These are phyloP conservation scores for Pseudonitzschia delicatissima DNA, from an alignment of 108 stramenopile species.

Conservation along the genomic window DNA sequence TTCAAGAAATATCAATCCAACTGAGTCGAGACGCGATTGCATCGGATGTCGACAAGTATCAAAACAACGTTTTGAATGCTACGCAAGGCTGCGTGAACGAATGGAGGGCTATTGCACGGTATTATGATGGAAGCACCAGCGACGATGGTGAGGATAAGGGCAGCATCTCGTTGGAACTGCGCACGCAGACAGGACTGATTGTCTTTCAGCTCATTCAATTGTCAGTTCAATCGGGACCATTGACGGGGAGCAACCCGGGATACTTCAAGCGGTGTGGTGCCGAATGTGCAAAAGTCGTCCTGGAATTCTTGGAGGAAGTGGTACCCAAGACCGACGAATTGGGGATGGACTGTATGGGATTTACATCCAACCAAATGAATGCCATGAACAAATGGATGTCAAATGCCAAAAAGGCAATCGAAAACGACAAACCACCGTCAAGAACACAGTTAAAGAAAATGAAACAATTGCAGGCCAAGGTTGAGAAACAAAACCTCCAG, in stretches of 20 bases:
- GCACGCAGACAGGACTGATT: conserved; percentile 23
- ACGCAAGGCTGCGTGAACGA: conserved; percentile 59
- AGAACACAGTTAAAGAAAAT: conserved; percentile 48
- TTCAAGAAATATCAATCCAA: conserved; percentile 39
- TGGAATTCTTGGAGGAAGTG: conserved; percentile 45
- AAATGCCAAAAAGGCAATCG: conserved; percentile 55
- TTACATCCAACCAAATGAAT: conserved; percentile 60
- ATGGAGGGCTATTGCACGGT: conserved; percentile 60
- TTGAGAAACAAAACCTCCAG: background rate
- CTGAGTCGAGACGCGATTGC: background rate
- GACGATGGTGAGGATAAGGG: conserved; percentile 14
- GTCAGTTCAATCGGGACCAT: conserved; percentile 68
- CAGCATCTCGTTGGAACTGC: background rate
- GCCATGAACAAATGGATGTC: conserved; percentile 54
- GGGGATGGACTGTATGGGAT: conserved; percentile 22
- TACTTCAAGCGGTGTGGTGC: conserved; percentile 83
- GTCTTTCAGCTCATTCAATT: conserved; percentile 64
- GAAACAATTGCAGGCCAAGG: conserved; percentile 8
- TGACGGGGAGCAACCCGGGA: conserved; percentile 73
- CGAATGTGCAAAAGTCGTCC: conserved; percentile 53
- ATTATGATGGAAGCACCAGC: conserved; percentile 19
- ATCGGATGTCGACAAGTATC: conserved; percentile 48
- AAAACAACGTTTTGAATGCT: conserved; percentile 61
- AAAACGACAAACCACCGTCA: conserved; percentile 53
- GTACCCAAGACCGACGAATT: conserved; percentile 17